Percentiles rank a stretch among this genome's conserved stretches.
These are phyloP conservation scores for Nyctanthes arbortristis DNA, from an alignment of 257 asterid genomes.

Conservation along the genomic window DNA sequence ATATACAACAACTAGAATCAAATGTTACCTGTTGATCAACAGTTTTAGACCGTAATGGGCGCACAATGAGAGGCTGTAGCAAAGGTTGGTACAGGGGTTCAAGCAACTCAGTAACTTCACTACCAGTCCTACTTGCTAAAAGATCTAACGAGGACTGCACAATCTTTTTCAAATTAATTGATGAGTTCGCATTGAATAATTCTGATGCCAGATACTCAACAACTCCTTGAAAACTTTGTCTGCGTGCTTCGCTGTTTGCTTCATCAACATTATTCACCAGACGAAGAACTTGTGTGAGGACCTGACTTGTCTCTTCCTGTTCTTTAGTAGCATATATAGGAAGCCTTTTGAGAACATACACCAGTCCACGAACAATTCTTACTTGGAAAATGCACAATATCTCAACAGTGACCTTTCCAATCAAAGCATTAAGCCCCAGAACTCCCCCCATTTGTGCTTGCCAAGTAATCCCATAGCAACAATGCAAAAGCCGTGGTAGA, in stretches of 20 bases:
- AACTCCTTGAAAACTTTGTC: constrained; percentile 95
- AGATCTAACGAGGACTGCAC: constrained; percentile 99
- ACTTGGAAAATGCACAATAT: constrained; percentile 84
- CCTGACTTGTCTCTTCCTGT: constrained; percentile 97
- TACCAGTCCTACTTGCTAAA: constrained; percentile 97
- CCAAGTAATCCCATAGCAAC: constrained; percentile 94
- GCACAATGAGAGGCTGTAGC: constrained; percentile 92
- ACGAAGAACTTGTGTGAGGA: constrained; percentile 92
- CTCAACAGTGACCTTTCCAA: constrained; percentile 95
- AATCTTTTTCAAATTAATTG: constrained; percentile 82
- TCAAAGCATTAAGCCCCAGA: constrained; percentile 91
- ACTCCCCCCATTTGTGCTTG: constrained; percentile 99
- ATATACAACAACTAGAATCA: constrained; percentile 23
- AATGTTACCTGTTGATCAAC: constrained; percentile 90
- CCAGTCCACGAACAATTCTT: constrained; percentile 80
- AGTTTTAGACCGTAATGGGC: constrained; percentile 91
- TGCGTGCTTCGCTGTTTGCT: constrained; percentile 90
- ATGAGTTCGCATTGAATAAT: constrained; percentile 82
- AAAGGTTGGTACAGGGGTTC: constrained; percentile 91
- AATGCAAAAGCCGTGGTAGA: constrained; percentile 89
- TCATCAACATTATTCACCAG: constrained; percentile 97
- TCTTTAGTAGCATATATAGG: constrained; percentile 92
- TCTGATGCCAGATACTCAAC: constrained; percentile 94
- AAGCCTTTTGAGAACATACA: constrained; percentile 93
- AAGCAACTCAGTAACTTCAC: constrained; percentile 98